These are phyloP conservation scores for Hawksworthiomyces lignivorus DNA, from an alignment of 2,329 filamentous ascomycete genomes.

Conservation along the genomic window DNA sequence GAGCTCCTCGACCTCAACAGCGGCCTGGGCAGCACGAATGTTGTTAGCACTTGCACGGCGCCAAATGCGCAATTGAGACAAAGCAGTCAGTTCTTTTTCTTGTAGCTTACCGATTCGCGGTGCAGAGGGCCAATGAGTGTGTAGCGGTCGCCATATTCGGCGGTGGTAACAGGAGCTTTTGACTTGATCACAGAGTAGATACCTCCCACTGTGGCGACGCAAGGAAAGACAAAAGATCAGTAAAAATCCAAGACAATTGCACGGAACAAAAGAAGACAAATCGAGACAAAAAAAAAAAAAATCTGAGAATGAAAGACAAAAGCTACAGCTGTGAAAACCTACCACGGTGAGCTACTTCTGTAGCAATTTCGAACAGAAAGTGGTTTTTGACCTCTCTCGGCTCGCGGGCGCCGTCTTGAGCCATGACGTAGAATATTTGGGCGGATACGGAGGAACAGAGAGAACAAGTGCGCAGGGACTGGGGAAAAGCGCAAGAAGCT, in stretches of 20 bases:
- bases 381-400: constrained; percentile 83
- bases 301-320: no score
- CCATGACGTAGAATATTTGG: constrained; percentile 9
- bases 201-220: constrained; percentile 63
- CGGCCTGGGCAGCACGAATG: constrained; percentile 55
- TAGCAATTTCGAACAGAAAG: constrained; percentile 92
- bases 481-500: background rate
- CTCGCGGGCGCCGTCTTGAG: constrained; percentile 33
- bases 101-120: constrained; percentile 61
- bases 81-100: background rate
- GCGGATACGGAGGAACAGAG: background rate
- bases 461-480: background rate
- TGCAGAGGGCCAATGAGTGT: constrained; percentile 93
- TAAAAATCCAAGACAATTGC: background rate
- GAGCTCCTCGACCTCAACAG: constrained; percentile 95
- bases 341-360: constrained; percentile 96
- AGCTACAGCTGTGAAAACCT: no score
- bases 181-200: constrained; percentile 99
- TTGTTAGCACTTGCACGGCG: no score
- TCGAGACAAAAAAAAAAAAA: no score
- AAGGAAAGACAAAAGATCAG: background rate
- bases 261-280: constrained; percentile 17
- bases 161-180: constrained; percentile 93
- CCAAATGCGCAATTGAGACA: background rate
- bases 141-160: constrained; percentile 97